Conservation (phyloP, 2,329 filamentous ascomycete genomes). For the Fusarium napiforme region DNA sequence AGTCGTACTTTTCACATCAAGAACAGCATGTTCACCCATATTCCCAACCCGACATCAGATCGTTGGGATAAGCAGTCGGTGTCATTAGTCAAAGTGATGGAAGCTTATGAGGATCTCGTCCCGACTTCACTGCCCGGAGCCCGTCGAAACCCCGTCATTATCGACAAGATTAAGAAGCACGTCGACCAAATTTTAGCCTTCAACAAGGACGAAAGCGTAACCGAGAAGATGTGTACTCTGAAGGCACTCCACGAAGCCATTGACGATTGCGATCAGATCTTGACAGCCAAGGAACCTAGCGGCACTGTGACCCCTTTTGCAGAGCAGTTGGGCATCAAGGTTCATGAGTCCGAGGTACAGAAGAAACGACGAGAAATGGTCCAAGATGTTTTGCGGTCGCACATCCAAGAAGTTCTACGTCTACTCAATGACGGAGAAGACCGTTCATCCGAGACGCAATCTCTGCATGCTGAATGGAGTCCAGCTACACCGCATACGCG, state of each 20-base stretch:
- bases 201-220: conserved; percentile 35
- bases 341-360: conserved; percentile 35
- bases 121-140: conserved; percentile 26
- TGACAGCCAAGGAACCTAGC: conserved; percentile 49
- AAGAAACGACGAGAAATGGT: conserved; percentile 51
- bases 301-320: conserved; percentile 11
- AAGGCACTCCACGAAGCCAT: conserved; percentile 55
- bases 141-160: conserved; percentile 38
- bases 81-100: conserved; percentile 55
- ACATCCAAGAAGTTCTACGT: conserved; percentile 60
- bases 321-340: conserved; percentile 3
- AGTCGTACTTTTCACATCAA: conserved; percentile 61
- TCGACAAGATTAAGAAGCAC: conserved; percentile 42
- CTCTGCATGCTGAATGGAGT: conserved; percentile 31
- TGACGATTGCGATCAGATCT: conserved; percentile 55
- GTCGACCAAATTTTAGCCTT: conserved; percentile 39
- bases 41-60: conserved; percentile 67
- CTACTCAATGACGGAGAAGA: conserved; percentile 57
- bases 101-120: conserved; percentile 51
- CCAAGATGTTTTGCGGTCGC: conserved; percentile 59
- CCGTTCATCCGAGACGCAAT: conserved; percentile 41
- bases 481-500: conserved; percentile 20
- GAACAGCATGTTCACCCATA: conserved; percentile 61
- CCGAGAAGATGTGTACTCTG: conserved; percentile 50
- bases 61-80: conserved; percentile 64